Evolutionary conservation across 768 basidiomycete species (phyloP).

Genomic region (Suillus subalutaceus): DNA sequence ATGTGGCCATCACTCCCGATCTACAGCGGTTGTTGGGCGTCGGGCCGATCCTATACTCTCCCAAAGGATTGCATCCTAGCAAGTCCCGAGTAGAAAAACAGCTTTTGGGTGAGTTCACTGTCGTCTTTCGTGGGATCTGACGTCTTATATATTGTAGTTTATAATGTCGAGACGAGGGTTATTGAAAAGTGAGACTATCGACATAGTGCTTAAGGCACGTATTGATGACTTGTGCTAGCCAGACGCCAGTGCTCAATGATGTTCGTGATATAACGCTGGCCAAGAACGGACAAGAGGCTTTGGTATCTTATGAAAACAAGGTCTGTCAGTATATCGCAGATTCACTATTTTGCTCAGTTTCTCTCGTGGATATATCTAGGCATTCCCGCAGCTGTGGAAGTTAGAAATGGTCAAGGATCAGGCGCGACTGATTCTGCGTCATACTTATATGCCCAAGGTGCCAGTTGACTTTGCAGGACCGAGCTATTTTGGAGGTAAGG

Average conservation of each 20-base stretch:
- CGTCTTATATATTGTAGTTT: constrained; percentile 44
- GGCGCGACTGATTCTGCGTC: constrained; percentile 44
- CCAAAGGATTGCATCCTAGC: constrained; percentile 64
- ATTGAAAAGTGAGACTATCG: constrained; percentile 57
- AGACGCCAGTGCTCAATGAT: constrained; percentile 73
- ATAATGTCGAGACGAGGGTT: constrained; percentile 64
- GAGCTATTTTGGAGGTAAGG: constrained; percentile 74
- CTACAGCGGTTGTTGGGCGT: constrained; percentile 65
- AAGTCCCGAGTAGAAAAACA: constrained; percentile 73
- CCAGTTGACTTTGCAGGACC: constrained; percentile 72
- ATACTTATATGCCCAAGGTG: constrained; percentile 73
- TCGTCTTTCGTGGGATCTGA: not conserved
- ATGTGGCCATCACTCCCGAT: constrained; percentile 72
- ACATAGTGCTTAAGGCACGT: constrained; percentile 8
- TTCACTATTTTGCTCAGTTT: not conserved
- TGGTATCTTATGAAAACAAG: constrained; percentile 78
- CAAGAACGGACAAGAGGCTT: constrained; percentile 58
- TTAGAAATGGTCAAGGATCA: constrained; percentile 59
- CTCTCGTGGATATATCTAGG: constrained; percentile 36
- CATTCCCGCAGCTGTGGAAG: constrained; percentile 71
- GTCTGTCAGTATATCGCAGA: constrained; percentile 33
- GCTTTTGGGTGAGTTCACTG: constrained; percentile 57
- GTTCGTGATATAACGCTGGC: constrained; percentile 72
- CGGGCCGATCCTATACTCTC: constrained; percentile 66
- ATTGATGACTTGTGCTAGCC: constrained; percentile 40